Base-by-base conservation (phyloP, 1,284 basidiomycete species). In the Irpex sp. region DNA sequence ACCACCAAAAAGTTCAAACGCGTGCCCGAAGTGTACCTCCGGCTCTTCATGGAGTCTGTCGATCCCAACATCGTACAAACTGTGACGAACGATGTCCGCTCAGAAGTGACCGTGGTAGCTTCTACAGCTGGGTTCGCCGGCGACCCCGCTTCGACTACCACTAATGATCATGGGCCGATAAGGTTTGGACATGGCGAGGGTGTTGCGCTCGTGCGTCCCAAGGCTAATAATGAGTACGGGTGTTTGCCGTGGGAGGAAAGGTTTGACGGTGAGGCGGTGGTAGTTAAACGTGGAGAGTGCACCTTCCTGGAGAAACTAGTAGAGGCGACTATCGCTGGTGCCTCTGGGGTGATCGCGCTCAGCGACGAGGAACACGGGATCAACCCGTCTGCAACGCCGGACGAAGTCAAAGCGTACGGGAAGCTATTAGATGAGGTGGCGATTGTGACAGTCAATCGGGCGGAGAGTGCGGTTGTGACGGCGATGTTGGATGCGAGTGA, bases 291-390 rank as follows among this genome's bases (percentile, higher is more conserved):
- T 54, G 93, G 93, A 16, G 82, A 80, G 12, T 96, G 93, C 72
- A 88, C 90, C 2, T 96, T 96, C 75, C 70, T 92, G 18, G 83
- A 91, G 68, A 96, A 96, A 75, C 78, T 94, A 10, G 58, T 84
- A 16, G 66, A 78, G 57, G 93, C 91, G 4, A 79, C 80, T 47
- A 73, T 76, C 14, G 87, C 85, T 1, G 87, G 85, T 6, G 92
- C 91, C 8, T 82, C 82, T 1, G 93, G 92, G 1, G 82, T 92
- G 9, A 73, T 96, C 33, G 84, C 94, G 35, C 74, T 90, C 65
- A 87, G 82, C 67, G 78, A 87, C 63, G 81, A 84, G 45, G 83
- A 91, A 23, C 56, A 65, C 6, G 69, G 74, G 12, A 79, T 91
- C 61, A 90, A 88, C 66, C 90, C 90, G n/a, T 86, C 87, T 5